These are phyloP conservation scores for Penicillium sp. DNA, from an alignment of 2,329 filamentous ascomycete species.

Conservation along the genomic window DNA sequence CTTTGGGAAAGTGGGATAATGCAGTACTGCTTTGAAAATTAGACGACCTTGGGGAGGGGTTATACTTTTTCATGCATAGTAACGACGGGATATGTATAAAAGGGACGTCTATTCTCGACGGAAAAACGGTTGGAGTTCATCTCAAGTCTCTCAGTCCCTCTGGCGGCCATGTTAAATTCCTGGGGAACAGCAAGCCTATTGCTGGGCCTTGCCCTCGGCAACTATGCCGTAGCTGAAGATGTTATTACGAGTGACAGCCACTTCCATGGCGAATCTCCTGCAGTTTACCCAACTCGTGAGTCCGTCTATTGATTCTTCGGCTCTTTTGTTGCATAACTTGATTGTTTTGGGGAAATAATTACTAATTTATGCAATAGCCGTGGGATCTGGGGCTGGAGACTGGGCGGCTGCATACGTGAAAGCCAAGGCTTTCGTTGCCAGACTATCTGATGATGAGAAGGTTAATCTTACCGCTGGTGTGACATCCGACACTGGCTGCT, in stretches of 20 bases:
- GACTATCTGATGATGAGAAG: slow-evolving; percentile 46
- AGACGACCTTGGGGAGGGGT: background rate
- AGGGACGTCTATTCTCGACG: background rate
- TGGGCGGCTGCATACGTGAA: slow-evolving; percentile 40
- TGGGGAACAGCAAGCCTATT: background rate
- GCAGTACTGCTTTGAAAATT: background rate
- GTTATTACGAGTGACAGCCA: slow-evolving; percentile 6
- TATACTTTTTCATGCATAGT: background rate
- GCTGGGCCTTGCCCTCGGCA: background rate
- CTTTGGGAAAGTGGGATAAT: background rate
- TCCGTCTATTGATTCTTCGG: rapidly evolving
- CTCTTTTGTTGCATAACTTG: background rate
- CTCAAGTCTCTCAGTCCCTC: background rate
- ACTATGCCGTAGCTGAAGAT: background rate
- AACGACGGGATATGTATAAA: background rate
- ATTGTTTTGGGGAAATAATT: background rate
- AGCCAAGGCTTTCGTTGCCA: slow-evolving; percentile 39
- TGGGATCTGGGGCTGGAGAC: slow-evolving; percentile 28
- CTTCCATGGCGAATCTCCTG: slow-evolving; percentile 22
- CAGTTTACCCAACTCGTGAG: slow-evolving; percentile 27
- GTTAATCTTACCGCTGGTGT: slow-evolving; percentile 35
- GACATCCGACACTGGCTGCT: slow-evolving; percentile 26
- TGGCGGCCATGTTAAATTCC: background rate
- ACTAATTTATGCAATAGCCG: slow-evolving; percentile 8
- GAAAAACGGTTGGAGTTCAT: too few relatives aligned